phyloP scores from a whole-genome alignment of 1,284 basidiomycete species.

The Boletus calvinii region DNA sequence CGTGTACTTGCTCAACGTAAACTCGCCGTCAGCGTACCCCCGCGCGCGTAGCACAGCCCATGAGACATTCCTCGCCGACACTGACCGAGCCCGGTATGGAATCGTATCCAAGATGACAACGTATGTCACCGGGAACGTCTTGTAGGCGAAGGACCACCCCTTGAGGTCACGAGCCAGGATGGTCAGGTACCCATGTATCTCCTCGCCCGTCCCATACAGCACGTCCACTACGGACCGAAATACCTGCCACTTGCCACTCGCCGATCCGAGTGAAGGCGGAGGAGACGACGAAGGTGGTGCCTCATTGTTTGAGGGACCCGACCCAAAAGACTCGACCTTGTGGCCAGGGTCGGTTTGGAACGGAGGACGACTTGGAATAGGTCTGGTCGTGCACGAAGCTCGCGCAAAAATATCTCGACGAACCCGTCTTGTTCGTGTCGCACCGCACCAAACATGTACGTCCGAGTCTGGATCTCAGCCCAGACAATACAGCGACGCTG shows the following conservation, averaged over 20 bases:
- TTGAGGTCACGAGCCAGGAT: neutral
- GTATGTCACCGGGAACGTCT: constrained; percentile 34
- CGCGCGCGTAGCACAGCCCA: constrained; percentile 22
- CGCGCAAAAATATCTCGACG: constrained; percentile 24
- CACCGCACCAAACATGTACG: constrained; percentile 36
- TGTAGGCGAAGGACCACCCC: constrained; percentile 29
- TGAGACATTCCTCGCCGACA: constrained; percentile 18
- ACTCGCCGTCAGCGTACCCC: constrained; percentile 17
- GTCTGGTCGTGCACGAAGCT: constrained; percentile 31
- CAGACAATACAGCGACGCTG: constrained; percentile 19
- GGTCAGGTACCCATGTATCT: constrained; percentile 10
- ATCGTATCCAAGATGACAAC: constrained; percentile 31
- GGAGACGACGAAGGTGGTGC: constrained; percentile 3
- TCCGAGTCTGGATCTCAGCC: constrained; percentile 20
- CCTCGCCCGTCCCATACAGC: constrained; percentile 24
- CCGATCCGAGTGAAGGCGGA: neutral
- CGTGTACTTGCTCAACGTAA: constrained; percentile 13
- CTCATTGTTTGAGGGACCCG: constrained; percentile 4
- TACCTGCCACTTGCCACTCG: constrained; percentile 20
- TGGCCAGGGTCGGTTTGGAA: constrained; percentile 9
- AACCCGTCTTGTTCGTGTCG: constrained; percentile 25
- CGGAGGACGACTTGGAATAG: constrained; percentile 33
- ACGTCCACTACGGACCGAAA: constrained; percentile 16
- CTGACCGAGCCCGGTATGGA: constrained; percentile 8
- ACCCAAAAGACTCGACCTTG: constrained; percentile 28